Conservation (phyloP, 1,284 basidiomycete species). For the Mycosarcoma mackinlayi region DNA sequence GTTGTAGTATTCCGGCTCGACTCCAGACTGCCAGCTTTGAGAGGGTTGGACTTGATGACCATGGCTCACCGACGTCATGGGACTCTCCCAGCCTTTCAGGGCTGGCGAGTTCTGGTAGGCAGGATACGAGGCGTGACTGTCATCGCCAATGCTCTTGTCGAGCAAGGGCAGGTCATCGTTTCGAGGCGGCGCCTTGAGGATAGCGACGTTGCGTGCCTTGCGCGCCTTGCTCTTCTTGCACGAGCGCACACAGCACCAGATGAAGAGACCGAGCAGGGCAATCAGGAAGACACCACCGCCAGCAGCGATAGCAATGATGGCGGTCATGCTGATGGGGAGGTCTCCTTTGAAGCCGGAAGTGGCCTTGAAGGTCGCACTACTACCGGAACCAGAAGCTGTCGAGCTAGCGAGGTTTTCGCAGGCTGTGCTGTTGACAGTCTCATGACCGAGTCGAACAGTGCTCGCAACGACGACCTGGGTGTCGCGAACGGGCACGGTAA, state of each 20-base stretch:
- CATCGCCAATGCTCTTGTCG: slow-evolving; percentile 15
- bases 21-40: no score
- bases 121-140: slow-evolving; percentile 23
- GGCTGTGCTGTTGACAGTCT: slow-evolving; percentile 20
- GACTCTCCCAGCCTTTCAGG: slow-evolving; percentile 30
- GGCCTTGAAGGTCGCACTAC: slow-evolving; percentile 49
- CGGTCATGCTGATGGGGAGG: slow-evolving; percentile 30
- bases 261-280: slow-evolving; percentile 30
- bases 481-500: slow-evolving; percentile 53
- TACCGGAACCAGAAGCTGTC: not conserved
- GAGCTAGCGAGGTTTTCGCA: slow-evolving; percentile 34
- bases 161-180: slow-evolving; percentile 38
- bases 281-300: slow-evolving; percentile 41
- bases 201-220: slow-evolving; percentile 21
- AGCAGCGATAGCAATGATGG: slow-evolving; percentile 44
- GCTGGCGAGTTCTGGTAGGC: slow-evolving; percentile 32
- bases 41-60: slow-evolving; percentile 22
- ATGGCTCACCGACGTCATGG: slow-evolving; percentile 40
- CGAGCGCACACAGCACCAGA: slow-evolving; percentile 47
- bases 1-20: no score
- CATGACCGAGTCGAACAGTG: slow-evolving; percentile 36
- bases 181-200: slow-evolving; percentile 30
- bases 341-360: slow-evolving; percentile 43
- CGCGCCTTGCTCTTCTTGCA: slow-evolving; percentile 41
- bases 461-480: slow-evolving; percentile 50